Evolutionary conservation across 2,329 filamentous ascomycete genomes (phyloP), one percentile per base, ranked within the genome.

Genomic region (Hysterium pulicare): DNA sequence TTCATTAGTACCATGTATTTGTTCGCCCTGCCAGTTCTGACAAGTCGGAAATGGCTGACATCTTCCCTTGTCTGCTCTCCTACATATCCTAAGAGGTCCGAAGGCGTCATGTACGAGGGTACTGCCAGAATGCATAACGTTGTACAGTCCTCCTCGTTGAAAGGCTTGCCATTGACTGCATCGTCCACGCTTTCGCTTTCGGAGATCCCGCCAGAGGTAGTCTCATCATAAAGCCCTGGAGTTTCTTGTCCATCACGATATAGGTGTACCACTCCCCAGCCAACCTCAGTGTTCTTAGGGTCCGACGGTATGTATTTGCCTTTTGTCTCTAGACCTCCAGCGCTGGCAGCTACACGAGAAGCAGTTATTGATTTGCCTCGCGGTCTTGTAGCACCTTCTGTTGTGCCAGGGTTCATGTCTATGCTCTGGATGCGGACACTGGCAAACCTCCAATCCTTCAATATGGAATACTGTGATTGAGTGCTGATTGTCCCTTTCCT

Each of bases 1-100:
- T 95, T 96, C 79, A 98, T 86, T 47, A 98, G 74, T 20, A 95
- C 91, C 75, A 98, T 86, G 70, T 97, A 97, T 48, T 90, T 82
- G 66, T 94, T 96, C 65, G 89, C 84, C 49, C 84, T 79, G 41
- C 85, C 86, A 1, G 93, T 97, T 74, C 90, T 84, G 42, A 98
- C 87, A 81, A 98, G 89, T 40, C 93, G 78, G 62, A 95, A 95
- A 71, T 98, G 93, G 55, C 86, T 93, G 45, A 98, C 88, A 46
- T 90, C 80, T 44, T 86, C 81, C 62, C 87, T 81, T 64, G 91
- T 95, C 60, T 83, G 82, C 62, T 95, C 87, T 3, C 93, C 93
- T 5, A 97, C 81, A 56, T 94, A 97, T 0, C 89, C 90, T 50
- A 97, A 71, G 45, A 98, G 88, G 59, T 97, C 91, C 5, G 86